Evolutionary conservation across 805 yeast genomes (phyloP).

Genomic region (Candida chilensis): DNA sequence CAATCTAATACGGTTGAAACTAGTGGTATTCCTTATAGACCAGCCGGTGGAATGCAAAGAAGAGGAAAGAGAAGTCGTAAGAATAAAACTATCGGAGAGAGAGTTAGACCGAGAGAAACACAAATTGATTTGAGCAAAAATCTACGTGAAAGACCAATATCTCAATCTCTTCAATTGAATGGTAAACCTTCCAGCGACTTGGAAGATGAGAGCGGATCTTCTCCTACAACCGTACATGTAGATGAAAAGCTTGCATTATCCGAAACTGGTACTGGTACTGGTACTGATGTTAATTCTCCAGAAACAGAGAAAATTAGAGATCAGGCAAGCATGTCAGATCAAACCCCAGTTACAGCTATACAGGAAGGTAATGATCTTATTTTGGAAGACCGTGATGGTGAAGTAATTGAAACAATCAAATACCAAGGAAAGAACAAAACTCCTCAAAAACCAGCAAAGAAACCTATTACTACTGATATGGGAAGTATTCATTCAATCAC

Average conservation of each 20-base stretch:
- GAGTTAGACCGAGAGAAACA: constrained; percentile 2
- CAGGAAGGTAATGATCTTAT: constrained; percentile 65
- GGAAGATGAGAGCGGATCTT: constrained; percentile 4
- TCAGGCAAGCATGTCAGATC: not conserved
- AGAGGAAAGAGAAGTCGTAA: constrained; percentile 28
- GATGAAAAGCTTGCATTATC: no score
- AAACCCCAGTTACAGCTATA: constrained; percentile 20
- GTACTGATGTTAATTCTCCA: not conserved
- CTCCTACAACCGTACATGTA: constrained; percentile 1
- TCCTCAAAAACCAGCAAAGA: constrained; percentile 4
- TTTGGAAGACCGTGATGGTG: constrained; percentile 81
- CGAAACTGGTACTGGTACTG: not conserved
- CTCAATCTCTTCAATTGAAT: constrained; percentile 31
- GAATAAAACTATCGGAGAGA: no score
- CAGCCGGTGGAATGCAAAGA: constrained; percentile 68
- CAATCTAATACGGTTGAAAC: constrained; percentile 43
- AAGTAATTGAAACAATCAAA: constrained; percentile 51
- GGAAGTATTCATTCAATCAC: constrained; percentile 27
- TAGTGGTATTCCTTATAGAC: constrained; percentile 55
- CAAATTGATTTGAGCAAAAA: constrained; percentile 9
- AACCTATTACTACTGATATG: constrained; percentile 6
- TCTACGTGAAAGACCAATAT: constrained; percentile 28
- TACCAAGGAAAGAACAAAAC: constrained; percentile 11
- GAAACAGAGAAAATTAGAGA: constrained; percentile 1
- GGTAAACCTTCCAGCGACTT: constrained; percentile 9